Conservation (phyloP, 225 moss, liverwort and hornwort genomes). For the Pseudisothecium myosuroides region DNA sequence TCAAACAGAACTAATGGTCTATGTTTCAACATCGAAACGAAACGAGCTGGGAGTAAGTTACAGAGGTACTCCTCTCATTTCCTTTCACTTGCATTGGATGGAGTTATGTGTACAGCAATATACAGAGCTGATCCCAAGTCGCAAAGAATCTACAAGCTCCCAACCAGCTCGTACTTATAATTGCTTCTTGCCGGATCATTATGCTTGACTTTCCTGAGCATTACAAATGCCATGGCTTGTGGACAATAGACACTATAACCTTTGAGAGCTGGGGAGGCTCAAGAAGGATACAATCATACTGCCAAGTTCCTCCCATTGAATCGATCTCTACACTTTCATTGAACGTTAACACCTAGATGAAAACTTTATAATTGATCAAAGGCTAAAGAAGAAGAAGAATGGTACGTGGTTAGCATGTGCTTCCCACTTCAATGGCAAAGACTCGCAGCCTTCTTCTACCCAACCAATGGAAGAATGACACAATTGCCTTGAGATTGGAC, state of each 20-base stretch:
- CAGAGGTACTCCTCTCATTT: neutral
- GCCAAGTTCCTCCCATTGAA: neutral
- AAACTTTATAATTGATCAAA: neutral
- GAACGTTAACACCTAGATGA: neutral
- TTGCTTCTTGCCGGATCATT: neutral
- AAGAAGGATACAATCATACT: neutral
- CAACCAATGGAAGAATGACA: neutral
- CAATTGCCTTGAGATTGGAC: neutral
- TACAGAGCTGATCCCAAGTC: neutral
- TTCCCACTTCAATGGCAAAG: neutral
- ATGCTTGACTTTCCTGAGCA: neutral
- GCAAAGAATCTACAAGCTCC: neutral
- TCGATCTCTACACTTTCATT: neutral
- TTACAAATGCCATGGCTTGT: neutral
- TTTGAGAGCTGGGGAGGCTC: neutral
- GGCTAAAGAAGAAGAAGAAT: neutral
- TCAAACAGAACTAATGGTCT: too few relatives aligned
- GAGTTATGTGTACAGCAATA: neutral
- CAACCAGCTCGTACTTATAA: neutral
- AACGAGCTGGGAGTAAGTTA: too few relatives aligned
- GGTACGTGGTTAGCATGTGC: neutral
- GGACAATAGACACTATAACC: neutral
- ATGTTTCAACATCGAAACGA: neutral
- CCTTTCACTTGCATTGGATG: neutral
- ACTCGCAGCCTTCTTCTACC: neutral